These are phyloP conservation scores for Suhomyces sp. DNA, from an alignment of 805 yeast species.

Conservation along the genomic window DNA sequence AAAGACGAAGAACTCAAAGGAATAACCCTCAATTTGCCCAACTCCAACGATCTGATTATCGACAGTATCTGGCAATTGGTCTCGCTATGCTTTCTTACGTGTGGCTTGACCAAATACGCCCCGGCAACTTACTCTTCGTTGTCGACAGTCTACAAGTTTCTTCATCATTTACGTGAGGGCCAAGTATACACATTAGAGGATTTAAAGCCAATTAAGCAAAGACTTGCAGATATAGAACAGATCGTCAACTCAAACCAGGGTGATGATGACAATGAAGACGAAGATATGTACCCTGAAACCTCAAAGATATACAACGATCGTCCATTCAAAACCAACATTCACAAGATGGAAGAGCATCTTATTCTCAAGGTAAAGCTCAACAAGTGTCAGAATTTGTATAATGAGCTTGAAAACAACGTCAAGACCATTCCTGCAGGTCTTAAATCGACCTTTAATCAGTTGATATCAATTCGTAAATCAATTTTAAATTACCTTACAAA, in stretches of 20 bases:
- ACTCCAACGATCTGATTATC: conserved; percentile 64
- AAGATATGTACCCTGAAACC: neutral
- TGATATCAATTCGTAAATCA: conserved; percentile 62
- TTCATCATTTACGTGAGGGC: conserved; percentile 79
- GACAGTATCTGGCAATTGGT: conserved; percentile 90
- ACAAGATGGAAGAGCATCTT: conserved; percentile 55
- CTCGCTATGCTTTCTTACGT: conserved; percentile 84
- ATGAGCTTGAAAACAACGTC: conserved; percentile 52
- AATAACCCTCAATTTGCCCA: conserved; percentile 38
- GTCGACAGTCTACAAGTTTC: conserved; percentile 77
- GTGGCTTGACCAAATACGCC: conserved; percentile 85
- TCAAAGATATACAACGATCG: neutral
- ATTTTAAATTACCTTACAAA: conserved; percentile 42
- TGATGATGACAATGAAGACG: conserved; percentile 5
- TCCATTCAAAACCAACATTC: conserved; percentile 12
- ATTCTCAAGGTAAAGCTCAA: conserved; percentile 64
- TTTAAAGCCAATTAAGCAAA: conserved; percentile 67
- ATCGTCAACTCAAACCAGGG: conserved; percentile 45
- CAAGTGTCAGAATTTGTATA: conserved; percentile 58
- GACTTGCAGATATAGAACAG: conserved; percentile 65
- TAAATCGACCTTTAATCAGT: conserved; percentile 49
- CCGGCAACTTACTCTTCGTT: conserved; percentile 93
- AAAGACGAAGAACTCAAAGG: conserved; percentile 44
- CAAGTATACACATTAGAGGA: conserved; percentile 84
- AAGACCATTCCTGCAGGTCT: conserved; percentile 40